Evolutionary conservation across 192 early-diverging fungal species (phyloP).

Genomic region (Backusella tuberculispora): DNA sequence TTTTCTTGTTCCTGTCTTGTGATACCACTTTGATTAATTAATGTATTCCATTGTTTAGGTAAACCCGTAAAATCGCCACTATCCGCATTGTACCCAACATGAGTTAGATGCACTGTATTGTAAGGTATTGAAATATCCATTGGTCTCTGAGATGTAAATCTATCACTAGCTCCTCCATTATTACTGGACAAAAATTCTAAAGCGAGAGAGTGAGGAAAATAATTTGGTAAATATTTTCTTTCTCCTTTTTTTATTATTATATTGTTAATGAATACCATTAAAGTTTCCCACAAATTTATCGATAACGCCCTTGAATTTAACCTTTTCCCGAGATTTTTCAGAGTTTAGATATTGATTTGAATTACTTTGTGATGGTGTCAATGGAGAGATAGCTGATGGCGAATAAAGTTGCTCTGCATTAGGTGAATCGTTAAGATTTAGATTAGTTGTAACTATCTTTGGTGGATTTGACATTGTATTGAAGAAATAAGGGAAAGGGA

Average conservation of each 20-base stretch:
- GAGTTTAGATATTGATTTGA: background rate
- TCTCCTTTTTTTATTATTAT: background rate
- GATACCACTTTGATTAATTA: slow-evolving; percentile 91
- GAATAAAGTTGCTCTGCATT: background rate
- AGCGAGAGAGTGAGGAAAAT: no score
- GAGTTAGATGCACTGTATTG: slow-evolving; percentile 94
- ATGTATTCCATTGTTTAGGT: slow-evolving; percentile 88
- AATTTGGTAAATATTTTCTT: background rate
- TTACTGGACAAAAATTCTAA: slow-evolving; percentile 29
- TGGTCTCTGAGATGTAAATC: slow-evolving; percentile 41
- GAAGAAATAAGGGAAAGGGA: background rate
- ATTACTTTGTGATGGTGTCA: slow-evolving; percentile 6
- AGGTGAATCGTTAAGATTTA: background rate
- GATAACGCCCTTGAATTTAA: slow-evolving; percentile 50
- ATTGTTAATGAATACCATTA: slow-evolving; percentile 37
- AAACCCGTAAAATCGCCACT: slow-evolving; percentile 93
- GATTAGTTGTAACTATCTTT: slow-evolving; percentile 20
- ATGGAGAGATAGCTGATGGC: background rate
- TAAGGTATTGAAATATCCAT: slow-evolving; percentile 91
- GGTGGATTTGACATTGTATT: slow-evolving; percentile 12
- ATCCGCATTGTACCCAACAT: slow-evolving; percentile 95
- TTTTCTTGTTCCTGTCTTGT: slow-evolving; percentile 89
- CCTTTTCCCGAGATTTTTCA: slow-evolving; percentile 2
- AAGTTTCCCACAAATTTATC: slow-evolving; percentile 47
- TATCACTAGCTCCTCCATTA: background rate